Evolutionary conservation across 371 early-diverging fungal species (phyloP).

Genomic region (Synchytrium microbalum): DNA sequence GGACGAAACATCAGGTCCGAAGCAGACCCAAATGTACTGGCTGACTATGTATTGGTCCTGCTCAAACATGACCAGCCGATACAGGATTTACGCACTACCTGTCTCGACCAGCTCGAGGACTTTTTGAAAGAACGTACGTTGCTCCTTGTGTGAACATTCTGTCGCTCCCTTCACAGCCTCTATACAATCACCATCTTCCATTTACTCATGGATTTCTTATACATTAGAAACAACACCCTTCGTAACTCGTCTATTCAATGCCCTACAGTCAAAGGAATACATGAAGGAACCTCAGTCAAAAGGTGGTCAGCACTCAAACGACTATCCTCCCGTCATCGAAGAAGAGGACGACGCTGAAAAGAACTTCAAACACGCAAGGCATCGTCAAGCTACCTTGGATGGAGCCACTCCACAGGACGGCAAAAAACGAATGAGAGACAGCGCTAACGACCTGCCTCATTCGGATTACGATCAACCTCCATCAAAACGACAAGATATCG

Average conservation of each 20-base stretch:
- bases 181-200: neutral
- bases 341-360: constrained; percentile 57
- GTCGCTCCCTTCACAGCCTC: constrained; percentile 3
- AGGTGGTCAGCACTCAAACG: constrained; percentile 8
- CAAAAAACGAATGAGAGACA: neutral
- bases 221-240: constrained; percentile 57
- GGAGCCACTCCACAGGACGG: no score
- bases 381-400: neutral
- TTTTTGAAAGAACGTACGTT: constrained; percentile 52
- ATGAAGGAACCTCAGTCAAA: constrained; percentile 6
- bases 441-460: neutral
- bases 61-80: constrained; percentile 54
- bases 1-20: constrained; percentile 58
- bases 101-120: constrained; percentile 37
- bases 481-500: neutral
- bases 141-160: neutral
- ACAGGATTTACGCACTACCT: constrained; percentile 25
- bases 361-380: constrained; percentile 56
- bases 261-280: constrained; percentile 32
- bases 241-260: constrained; percentile 53
- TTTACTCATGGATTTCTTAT: constrained; percentile 1
- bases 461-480: neutral
- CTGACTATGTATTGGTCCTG: constrained; percentile 73
- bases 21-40: constrained; percentile 67
- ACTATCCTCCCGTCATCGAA: neutral